Conservation (phyloP, 108 stramenopile genomes). For the Skeletonema costatum region DNA sequence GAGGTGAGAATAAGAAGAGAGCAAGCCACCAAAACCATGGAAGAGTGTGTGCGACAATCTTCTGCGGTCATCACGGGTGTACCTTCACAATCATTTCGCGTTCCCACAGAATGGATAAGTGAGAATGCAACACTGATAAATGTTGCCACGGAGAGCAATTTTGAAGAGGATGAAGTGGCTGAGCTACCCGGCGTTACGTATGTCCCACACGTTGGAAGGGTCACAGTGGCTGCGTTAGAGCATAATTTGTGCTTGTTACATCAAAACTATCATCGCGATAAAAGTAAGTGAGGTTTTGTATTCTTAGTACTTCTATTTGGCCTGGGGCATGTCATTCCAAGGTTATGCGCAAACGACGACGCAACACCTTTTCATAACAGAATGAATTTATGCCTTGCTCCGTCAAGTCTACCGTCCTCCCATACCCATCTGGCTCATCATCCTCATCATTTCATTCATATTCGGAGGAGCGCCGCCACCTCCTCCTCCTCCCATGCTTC, state of each 20-base stretch:
- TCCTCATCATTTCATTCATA: constrained; percentile 47
- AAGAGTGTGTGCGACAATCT: constrained; percentile 65
- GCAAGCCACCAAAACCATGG: constrained; percentile 39
- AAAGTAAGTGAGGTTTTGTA: background rate
- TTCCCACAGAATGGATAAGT: constrained; percentile 73
- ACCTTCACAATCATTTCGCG: constrained; percentile 69
- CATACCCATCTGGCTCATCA: constrained; percentile 54
- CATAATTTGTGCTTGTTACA: constrained; percentile 87
- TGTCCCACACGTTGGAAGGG: constrained; percentile 93
- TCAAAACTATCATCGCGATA: constrained; percentile 27
- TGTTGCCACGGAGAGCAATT: constrained; percentile 85
- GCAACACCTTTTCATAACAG: constrained; percentile 1
- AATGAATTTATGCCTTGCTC: constrained; percentile 66
- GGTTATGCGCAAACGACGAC: background rate
- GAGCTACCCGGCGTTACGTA: constrained; percentile 62
- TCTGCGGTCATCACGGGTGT: constrained; percentile 89
- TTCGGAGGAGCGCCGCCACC: background rate
- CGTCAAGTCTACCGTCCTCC: constrained; percentile 65
- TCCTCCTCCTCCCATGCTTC: constrained; percentile 43
- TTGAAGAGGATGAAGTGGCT: constrained; percentile 79
- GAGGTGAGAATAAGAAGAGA: constrained; percentile 49
- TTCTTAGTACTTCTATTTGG: background rate
- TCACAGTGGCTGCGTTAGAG: constrained; percentile 93
- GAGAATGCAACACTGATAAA: constrained; percentile 83
- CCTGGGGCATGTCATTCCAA: constrained; percentile 10